Evolutionary conservation across 2,329 filamentous ascomycete genomes (phyloP), one percentile per base, ranked within the genome.

Genomic region (Biscogniauxia mediterranea): DNA sequence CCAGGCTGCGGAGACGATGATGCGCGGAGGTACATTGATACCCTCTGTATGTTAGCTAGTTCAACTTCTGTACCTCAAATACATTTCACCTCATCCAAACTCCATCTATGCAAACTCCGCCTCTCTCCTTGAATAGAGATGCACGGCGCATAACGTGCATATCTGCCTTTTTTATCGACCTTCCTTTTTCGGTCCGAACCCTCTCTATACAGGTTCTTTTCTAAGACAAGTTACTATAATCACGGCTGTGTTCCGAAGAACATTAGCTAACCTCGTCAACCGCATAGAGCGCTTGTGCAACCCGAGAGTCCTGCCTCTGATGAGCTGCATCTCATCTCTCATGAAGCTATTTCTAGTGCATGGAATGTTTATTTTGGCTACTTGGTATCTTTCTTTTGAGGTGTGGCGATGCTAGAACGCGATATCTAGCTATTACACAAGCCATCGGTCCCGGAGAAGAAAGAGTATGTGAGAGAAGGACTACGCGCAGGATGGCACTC

Each of bases 181-280:
- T 26, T 51, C 32, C 42, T 28, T 56, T 56, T 50, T 56, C 55
- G 55, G 55, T 17, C 55, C 55, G 55, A 56, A 32, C 42, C 15
- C 17, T 21, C 2, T 56, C 55, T 50, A 38, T 20, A 32, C 21
- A 5, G 11, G 20, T 56, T 56, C 19, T 32, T 51, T 56, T 38
- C 13, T 15, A 15, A 50, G 21, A 25, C 19, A 17, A 20, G 19
- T n/a, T 7, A 19, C 11, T 20, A 13, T 50, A n/a, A 26, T 13
- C 38, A 38, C 55, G 55, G 55, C 55, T 51, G 55, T 56, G 55
- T 50, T 42, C n/a, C n/a, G 15, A 38, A 38, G 2, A 20, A 17
- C n/a, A n/a, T n/a, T n/a, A n/a, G 38, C 54, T 20, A 42, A 32
- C n/a, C 21, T 32, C 13, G 3, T 17, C 25, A 38, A 17, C 38